Conservation (phyloP, 306 rosid genomes). For the Aeschynomene evenia region DNA sequence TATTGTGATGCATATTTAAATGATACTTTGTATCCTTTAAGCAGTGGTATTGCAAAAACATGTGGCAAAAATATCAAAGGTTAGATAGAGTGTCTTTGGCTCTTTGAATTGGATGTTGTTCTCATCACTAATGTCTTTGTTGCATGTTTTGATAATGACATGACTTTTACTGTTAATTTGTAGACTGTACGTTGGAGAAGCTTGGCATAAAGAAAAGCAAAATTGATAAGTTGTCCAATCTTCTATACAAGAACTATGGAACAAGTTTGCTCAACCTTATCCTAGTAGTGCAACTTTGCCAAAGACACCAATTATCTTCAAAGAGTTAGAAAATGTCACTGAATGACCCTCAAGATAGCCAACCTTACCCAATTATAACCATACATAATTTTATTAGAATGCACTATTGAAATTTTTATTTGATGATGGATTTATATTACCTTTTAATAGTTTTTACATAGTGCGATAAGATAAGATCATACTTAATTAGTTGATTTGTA, state of each 20-base stretch:
- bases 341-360: constrained; percentile 80
- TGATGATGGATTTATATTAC: no score
- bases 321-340: constrained; percentile 68
- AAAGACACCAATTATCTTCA: constrained; percentile 84
- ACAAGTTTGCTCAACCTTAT: constrained; percentile 71
- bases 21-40: constrained; percentile 85
- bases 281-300: constrained; percentile 54
- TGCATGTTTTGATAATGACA: constrained; percentile 7
- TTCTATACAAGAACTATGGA: constrained; percentile 83
- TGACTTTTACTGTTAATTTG: constrained; percentile 13
- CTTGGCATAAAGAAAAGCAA: constrained; percentile 74
- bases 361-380: no score
- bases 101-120: no score
- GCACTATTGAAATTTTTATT: no score
- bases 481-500: no score
- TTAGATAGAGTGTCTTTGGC: constrained; percentile 18
- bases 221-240: constrained; percentile 58
- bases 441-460: no score
- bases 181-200: constrained; percentile 83
- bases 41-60: constrained; percentile 68
- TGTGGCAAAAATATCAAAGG: constrained; percentile 81
- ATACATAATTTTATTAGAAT: no score
- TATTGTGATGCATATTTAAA: constrained; percentile 63
- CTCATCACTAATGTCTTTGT: neutral
- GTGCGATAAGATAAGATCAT: no score